Conservation (phyloP, 371 early-diverging fungal species). For the Mucor piriformis region DNA sequence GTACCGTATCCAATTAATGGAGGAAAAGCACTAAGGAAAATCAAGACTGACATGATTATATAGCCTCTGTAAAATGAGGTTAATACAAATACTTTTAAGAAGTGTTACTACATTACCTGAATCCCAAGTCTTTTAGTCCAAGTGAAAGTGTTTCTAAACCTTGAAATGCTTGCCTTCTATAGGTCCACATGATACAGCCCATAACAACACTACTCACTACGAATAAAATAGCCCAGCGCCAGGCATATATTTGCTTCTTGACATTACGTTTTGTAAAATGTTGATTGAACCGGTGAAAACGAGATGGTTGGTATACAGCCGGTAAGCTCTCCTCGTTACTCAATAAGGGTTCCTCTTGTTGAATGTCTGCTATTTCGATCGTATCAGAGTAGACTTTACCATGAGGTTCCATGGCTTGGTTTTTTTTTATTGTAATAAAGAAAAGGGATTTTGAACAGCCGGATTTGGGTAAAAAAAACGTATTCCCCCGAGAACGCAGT, state of each 20-base stretch:
- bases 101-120: too few species aligned
- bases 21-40: constrained; percentile 67
- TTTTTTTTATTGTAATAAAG: too few species aligned
- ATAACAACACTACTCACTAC: constrained; percentile 1
- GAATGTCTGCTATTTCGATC: background rate
- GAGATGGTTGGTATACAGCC: constrained; percentile 3
- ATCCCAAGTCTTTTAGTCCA: constrained; percentile 37
- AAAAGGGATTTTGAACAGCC: too few species aligned
- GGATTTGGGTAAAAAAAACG: background rate
- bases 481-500: too few species aligned
- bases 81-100: too few species aligned
- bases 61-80: constrained; percentile 36
- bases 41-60: constrained; percentile 38
- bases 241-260: constrained; percentile 8
- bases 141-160: constrained; percentile 40
- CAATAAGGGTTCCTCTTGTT: constrained; percentile 1
- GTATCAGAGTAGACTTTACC: background rate
- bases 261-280: constrained; percentile 7
- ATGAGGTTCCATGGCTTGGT: background rate
- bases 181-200: constrained; percentile 28
- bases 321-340: too few species aligned
- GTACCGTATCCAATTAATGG: constrained; percentile 72
- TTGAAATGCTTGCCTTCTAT: constrained; percentile 35
- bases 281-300: background rate
- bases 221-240: constrained; percentile 10